Evolutionary conservation across 306 rosid species (phyloP), one percentile per base, ranked within the genome.

Genomic region (Styphnolobium japonicum): DNA sequence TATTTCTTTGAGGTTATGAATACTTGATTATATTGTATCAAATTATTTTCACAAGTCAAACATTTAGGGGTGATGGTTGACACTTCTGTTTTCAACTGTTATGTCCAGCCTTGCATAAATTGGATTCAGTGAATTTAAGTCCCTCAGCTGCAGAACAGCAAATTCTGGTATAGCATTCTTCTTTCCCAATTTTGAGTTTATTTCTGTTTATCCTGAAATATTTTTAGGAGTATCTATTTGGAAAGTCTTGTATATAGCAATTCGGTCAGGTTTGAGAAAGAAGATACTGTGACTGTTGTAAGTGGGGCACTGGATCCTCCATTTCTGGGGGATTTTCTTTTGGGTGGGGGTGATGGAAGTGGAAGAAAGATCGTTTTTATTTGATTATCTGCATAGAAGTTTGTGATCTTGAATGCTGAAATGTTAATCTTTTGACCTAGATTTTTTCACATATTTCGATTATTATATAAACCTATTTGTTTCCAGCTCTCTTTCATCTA

Each of bases 111-210:
- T 81, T 76, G 82, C 84, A 89, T 81, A 89, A 86, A 82, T 88
- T 83, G 83, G 99, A 93, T 63, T 21, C 86, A 21, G 77, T 79
- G 49, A 87, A 79, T 81, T 69, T 89, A 79, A 90, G 88, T 78
- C 80, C 91, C 84, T 76, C 96, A 4, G 87, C 79, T 10, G 96
- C 91, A 64, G 99, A 96, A 83, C 98, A 96, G 82, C 98, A 93
- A 85, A 96, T 96, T 89, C 89, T 96, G 97, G 99, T 96, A 85
- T 43, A 76, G 45, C 67, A 31, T 37, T 77, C 57, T 66, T 43
- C 81, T 79, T 33, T 75, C 70, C 82, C 67, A 67, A 52, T 29
- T 67, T 74, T 49, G 25, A 25, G 49, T 64, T 51, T 53, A 69
- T 45, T 23, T 29, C 46, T 29, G 52, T 46, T 66, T 43, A 57